Evolutionary conservation across 371 early-diverging fungal species (phyloP), one percentile per base, ranked within the genome.

Genomic region (Mortierella sp.): DNA sequence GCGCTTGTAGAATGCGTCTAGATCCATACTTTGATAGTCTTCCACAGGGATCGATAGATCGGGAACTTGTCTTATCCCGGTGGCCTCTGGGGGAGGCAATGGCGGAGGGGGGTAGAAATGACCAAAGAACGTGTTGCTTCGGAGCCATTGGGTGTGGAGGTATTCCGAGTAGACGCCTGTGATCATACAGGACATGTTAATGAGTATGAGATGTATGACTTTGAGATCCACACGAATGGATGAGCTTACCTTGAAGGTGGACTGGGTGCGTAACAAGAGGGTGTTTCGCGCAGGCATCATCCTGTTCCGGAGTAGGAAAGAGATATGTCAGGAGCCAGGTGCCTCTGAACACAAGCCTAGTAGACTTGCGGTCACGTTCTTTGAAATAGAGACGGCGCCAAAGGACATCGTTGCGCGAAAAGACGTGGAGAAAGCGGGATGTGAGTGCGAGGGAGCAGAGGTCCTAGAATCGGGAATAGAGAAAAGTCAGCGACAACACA

Each of bases 101-200:
- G 76, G 57, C 5, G 79, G 73, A n/a, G 79, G 73, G 25, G 77
- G 79, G 45, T 67, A 64, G 49, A 76, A 79, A 24, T 79, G 67
- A 14, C 67, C 77, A 51, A 79, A 60, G 58, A 60, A 79, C 78
- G 67, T 78, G 49, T 47, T 60, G 48, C 49, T 66, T 37, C 66
- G 44, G 13, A 40, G 25, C 54, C 66, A 48, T 10, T 58, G 57
- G 17, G 8, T 45, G 47, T 49, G 49, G 14, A 63, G 44, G 16
- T 48, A 49, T 12, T 58, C 58, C 9, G 70, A 70, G 14, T 21
- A 25, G 3, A 70, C 54, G 9, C 59, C 70, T 70, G 49, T n/a
- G n/a, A n/a, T n/a, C n/a, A n/a, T n/a, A n/a, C n/a, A n/a, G n/a
- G n/a, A n/a, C n/a, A n/a, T n/a, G n/a, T 7, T 7, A 34, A 10